These are phyloP conservation scores for Phaffia australis DNA, from an alignment of 768 basidiomycete species.

Conservation along the genomic window DNA sequence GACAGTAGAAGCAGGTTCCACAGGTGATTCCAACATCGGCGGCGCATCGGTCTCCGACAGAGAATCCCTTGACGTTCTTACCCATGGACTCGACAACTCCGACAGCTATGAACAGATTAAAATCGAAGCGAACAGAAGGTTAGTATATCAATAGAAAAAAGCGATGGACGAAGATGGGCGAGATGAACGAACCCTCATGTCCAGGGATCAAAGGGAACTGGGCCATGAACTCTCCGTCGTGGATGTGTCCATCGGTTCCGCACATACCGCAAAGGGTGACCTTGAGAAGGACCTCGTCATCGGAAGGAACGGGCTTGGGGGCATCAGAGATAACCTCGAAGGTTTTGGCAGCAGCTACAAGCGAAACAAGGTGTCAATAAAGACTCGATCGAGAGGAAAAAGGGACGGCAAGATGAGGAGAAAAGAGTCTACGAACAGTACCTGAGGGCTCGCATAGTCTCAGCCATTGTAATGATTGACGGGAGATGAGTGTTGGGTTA, in stretches of 20 bases:
- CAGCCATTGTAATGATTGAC: too few relatives aligned
- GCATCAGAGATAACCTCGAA: slow-evolving; percentile 55
- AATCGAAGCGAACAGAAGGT: too few relatives aligned
- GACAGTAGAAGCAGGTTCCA: slow-evolving; percentile 75
- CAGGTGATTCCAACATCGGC: slow-evolving; percentile 68
- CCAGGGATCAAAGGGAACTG: slow-evolving; percentile 65
- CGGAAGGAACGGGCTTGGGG: slow-evolving; percentile 53
- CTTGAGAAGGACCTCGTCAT: slow-evolving; percentile 66
- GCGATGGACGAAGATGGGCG: too few relatives aligned
- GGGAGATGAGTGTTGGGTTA: too few relatives aligned
- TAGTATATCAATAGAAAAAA: too few relatives aligned
- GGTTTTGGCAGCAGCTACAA: slow-evolving; percentile 39
- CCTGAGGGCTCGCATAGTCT: too few relatives aligned
- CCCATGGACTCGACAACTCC: slow-evolving; percentile 64
- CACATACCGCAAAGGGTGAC: slow-evolving; percentile 46
- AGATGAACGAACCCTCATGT: slow-evolving; percentile 43
- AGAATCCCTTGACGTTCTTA: slow-evolving; percentile 66
- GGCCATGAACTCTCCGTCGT: slow-evolving; percentile 61
- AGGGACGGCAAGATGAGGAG: too few relatives aligned
- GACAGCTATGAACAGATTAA: slow-evolving; percentile 41
- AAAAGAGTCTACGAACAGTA: too few relatives aligned
- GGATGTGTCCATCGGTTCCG: slow-evolving; percentile 56
- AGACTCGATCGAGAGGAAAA: too few relatives aligned
- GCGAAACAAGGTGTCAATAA: too few relatives aligned
- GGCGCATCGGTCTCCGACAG: slow-evolving; percentile 68